These are phyloP conservation scores for Gracilaria vermiculophylla DNA, from an alignment of 23 red algal genomes.

Conservation along the genomic window DNA sequence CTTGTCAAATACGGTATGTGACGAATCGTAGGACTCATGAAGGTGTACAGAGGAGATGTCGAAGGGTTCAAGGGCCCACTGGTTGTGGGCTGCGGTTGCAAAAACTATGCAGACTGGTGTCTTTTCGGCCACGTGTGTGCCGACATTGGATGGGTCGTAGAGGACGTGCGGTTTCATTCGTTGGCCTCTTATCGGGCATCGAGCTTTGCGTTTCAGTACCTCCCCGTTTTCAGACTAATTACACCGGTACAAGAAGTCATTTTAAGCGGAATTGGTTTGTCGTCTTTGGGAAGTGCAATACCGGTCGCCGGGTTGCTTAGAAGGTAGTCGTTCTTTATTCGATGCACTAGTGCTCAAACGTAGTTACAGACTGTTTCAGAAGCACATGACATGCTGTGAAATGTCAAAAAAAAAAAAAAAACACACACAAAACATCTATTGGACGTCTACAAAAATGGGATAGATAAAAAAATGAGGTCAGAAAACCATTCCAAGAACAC, in stretches of 20 bases:
- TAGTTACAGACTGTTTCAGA: too few species aligned
- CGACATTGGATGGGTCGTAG: background rate
- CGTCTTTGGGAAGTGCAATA: too few species aligned
- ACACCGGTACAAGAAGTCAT: background rate
- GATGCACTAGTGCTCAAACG: too few species aligned
- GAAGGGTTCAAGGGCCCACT: background rate
- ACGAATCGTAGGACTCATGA: background rate
- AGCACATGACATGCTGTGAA: too few species aligned
- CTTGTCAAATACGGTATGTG: background rate
- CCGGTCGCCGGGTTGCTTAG: too few species aligned
- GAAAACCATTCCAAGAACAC: too few species aligned
- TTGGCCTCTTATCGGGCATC: background rate
- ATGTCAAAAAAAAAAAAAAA: too few species aligned
- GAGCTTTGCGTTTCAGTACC: background rate
- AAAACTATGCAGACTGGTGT: background rate
- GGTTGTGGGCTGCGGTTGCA: background rate
- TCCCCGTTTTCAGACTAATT: background rate
- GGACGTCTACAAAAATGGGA: too few species aligned
- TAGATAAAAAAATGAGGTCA: too few species aligned
- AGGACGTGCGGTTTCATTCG: slow-evolving; percentile 11
- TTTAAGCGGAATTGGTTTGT: too few species aligned
- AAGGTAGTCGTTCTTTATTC: too few species aligned
- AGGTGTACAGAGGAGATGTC: background rate
- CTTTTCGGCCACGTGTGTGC: background rate
- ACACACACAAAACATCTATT: too few species aligned